Evolutionary conservation across 2,329 filamentous ascomycete species (phyloP), one percentile per base, ranked within the genome.

Genomic region (Coniella lustricola): DNA sequence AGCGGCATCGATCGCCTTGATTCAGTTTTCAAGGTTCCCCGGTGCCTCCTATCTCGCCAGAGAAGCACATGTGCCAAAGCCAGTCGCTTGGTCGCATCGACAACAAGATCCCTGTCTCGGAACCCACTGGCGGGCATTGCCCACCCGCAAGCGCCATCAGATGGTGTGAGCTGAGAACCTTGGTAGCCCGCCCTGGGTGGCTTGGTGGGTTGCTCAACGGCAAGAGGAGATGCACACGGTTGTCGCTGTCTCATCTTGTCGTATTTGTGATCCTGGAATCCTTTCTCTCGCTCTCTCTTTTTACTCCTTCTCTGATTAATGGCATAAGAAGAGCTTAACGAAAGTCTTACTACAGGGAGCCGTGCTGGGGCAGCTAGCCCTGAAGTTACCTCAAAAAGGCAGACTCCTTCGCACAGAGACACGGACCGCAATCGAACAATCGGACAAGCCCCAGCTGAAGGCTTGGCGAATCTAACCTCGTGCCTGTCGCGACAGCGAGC

Each of bases 41-140:
- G n/a, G 14, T 29, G 22, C 12, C 32, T 17, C 14, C 9, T 32
- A 35, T 20, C 16, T 10, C 34, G 31, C 14, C 22, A 16, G 10
- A 20, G 20, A 22, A 9, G 17, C 36, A 3, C 16, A 41, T 20
- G 32, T 9, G 20, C 12, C 25, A 32, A 25, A 25, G 12, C 18
- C 34, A 35, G 21, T 37, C 35, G 29, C 17, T 37, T 42, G 16
- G 40, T 42, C 40, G 31, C 22, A 39, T 48, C 34, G 43, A 47
- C 45, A 44, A 37, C 44, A 50, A 48, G 43, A 52, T 45, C 54
- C 54, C 54, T 53, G 54, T 53, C 52, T 49, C 48, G 44, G 49
- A 46, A 44, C 38, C 51, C 45, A 48, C 50, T 45, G 42, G 50
- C 43, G 39, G 41, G 37, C 37, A 37, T 53, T 34, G 45, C 41